Evolutionary conservation across 352 stramenopile species (phyloP), one percentile per base, ranked within the genome.

Genomic region (Globisporangium canariense): DNA sequence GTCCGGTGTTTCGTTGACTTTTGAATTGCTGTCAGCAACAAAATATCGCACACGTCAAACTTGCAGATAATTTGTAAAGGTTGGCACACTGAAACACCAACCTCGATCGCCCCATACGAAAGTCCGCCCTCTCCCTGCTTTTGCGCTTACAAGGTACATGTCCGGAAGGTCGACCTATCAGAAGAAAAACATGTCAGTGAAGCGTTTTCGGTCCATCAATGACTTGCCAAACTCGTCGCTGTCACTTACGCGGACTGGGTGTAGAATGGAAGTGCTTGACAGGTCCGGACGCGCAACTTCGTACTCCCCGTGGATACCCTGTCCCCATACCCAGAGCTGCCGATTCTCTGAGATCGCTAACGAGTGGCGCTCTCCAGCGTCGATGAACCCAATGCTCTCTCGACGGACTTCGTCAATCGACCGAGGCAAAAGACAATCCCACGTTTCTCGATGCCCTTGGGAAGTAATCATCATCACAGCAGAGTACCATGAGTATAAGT

Each of bases 81-180:
- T 20, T 20, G 43, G 16, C 8, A 22, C 43, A 49, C 16, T 20
- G 14, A 9, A 11, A 25, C 36, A 62, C 61, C 0, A 58, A 91
- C 81, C 80, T 82, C 81, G 71, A 67, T 93, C 84, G 2, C 84
- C 84, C 83, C 86, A 92, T 2, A 88, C 80, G 70, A 91, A 94
- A 0, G 83, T 93, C 41, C 81, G 76, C 9, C 75, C 83, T 63
- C 80, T 74, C 36, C 83, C 83, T 41, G 86, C 83, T 20, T 68
- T 67, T 0, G 77, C 78, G 36, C 77, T 82, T 22, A 91, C 68
- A 22, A 94, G 59, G 18, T 80, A 74, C 16, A 91, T 70, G 14
- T 73, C 68, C 2, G 74, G 69, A 2, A 91, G 47, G 13, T 76
- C 61, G 30, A 90, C 76, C 82, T 91, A 28, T 28, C 1, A 36